These are phyloP conservation scores for Cryphonectria japonica DNA, from an alignment of 2,329 filamentous ascomycete species.

Conservation along the genomic window DNA sequence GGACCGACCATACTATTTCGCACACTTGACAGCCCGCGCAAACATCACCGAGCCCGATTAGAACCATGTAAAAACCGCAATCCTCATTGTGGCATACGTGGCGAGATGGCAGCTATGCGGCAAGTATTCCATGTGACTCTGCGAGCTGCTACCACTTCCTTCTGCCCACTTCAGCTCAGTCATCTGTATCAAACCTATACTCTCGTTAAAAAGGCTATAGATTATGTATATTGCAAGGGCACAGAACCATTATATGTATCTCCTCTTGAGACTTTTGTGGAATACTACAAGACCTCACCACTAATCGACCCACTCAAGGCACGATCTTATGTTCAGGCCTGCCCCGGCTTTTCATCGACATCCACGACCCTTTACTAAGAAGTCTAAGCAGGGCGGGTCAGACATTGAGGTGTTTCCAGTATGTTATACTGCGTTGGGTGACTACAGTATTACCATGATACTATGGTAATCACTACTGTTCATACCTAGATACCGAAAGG, in stretches of 20 bases:
- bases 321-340: not conserved
- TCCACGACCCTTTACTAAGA: not conserved
- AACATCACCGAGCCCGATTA: not conserved
- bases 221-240: not conserved
- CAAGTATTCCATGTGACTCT: too few relatives aligned
- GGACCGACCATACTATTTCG: not conserved
- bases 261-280: not conserved
- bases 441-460: not conserved
- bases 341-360: not conserved
- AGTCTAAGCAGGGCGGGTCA: not conserved
- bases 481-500: not conserved
- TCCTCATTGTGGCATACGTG: too few relatives aligned
- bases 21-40: not conserved
- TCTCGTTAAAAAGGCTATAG: not conserved
- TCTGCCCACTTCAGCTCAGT: not conserved
- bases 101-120: too few relatives aligned
- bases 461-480: not conserved
- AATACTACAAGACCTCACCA: not conserved
- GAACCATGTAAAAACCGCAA: too few relatives aligned
- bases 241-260: not conserved
- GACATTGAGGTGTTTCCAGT: not conserved
- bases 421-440: not conserved
- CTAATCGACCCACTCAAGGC: not conserved
- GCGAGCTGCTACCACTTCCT: not conserved
- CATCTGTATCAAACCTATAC: not conserved